Percentiles rank a stretch among this genome's conserved stretches.
Evolutionary conservation across 257 asterid species (phyloP).

Genomic region (Solanum sejunctum): DNA sequence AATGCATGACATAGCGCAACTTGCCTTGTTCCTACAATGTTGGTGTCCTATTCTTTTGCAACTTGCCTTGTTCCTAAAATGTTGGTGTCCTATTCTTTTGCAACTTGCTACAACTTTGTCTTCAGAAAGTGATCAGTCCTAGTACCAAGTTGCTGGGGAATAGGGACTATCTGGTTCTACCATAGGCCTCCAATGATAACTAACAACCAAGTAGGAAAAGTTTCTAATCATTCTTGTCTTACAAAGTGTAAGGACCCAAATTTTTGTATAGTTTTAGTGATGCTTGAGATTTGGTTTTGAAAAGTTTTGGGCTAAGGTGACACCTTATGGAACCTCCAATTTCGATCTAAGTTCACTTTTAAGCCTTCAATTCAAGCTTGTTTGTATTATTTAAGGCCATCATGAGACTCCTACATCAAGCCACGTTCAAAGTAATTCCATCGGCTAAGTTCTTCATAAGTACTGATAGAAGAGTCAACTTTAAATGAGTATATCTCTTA

Average conservation of each 20-base stretch:
- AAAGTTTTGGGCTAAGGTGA: no score
- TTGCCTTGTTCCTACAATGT: neutral
- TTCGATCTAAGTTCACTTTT: no score
- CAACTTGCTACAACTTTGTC: neutral
- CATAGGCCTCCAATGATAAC: neutral
- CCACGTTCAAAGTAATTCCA: no score
- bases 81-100: neutral
- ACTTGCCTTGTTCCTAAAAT: neutral
- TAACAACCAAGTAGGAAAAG: neutral
- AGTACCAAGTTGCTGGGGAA: neutral
- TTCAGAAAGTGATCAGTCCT: neutral
- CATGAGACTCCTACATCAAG: no score
- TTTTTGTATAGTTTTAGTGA: no score
- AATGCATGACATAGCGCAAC: neutral
- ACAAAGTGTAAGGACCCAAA: neutral
- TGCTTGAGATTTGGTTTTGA: no score
- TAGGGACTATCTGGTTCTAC: neutral
- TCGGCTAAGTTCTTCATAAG: no score
- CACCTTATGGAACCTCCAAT: no score
- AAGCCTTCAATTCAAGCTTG: no score
- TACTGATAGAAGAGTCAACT: no score
- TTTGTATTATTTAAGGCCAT: no score
- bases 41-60: neutral
- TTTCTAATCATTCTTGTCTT: neutral
- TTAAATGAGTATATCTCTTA: no score